Conservation (phyloP, 2,329 filamentous ascomycete species). For the Aspergillus aculeatus region DNA sequence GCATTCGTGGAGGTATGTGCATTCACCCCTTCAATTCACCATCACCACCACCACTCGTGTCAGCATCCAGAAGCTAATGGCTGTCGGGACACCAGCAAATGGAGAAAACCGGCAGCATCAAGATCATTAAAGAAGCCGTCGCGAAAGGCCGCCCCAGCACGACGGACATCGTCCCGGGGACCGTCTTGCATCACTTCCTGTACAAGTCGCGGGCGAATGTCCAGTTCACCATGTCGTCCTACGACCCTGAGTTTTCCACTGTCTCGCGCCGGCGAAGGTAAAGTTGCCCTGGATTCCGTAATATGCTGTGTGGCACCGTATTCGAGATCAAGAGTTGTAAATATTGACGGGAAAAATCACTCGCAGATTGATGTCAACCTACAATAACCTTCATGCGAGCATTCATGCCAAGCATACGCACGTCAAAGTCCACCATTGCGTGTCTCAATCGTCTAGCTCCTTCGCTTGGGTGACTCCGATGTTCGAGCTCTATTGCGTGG, state of each 20-base stretch:
- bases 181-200: conserved; percentile 82
- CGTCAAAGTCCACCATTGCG: conserved; percentile 80
- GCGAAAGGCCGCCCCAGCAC: conserved; percentile 68
- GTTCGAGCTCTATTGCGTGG: conserved; percentile 96
- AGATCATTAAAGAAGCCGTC: conserved; percentile 70
- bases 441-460: conserved; percentile 71
- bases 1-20: conserved; percentile 54
- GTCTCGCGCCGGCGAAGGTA: conserved; percentile 63
- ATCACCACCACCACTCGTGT: too few relatives aligned
- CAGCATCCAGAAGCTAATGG: too few relatives aligned
- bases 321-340: not conserved
- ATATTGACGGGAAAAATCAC: not conserved
- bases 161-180: conserved; percentile 75
- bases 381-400: conserved; percentile 78
- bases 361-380: conserved; percentile 71
- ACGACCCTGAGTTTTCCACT: conserved; percentile 65
- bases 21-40: not conserved
- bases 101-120: conserved; percentile 70
- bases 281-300: conserved; percentile 9
- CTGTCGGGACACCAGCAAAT: conserved; percentile 55
- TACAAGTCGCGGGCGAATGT: conserved; percentile 95
- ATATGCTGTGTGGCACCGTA: too few relatives aligned
- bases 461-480: conserved; percentile 87
- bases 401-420: conserved; percentile 83
- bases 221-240: conserved; percentile 89